Percentiles rank a stretch among this genome's conserved stretches.
Evolutionary conservation across 345 rosid species (phyloP).

Genomic region (Pseudoturritis turrita): DNA sequence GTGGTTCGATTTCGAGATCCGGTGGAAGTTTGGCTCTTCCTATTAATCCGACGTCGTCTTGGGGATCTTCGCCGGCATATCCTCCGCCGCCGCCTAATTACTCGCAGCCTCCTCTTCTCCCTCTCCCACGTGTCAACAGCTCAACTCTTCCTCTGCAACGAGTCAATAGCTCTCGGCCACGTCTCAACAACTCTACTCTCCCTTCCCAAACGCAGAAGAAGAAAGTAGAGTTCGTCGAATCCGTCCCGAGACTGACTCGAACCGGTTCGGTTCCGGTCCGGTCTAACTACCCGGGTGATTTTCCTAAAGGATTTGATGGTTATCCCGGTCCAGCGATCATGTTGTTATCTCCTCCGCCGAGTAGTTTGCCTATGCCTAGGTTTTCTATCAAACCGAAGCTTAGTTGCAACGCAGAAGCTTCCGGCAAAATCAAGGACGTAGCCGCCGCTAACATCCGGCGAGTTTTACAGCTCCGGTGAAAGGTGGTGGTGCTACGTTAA

Average conservation of each 20-base stretch:
- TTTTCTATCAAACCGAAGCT: slow-evolving; percentile 54
- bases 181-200: slow-evolving; percentile 22
- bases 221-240: neutral
- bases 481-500: slow-evolving; percentile 1
- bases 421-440: slow-evolving; percentile 40
- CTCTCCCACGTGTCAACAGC: slow-evolving; percentile 45
- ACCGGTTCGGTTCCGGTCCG: slow-evolving; percentile 29
- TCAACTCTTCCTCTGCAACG: slow-evolving; percentile 39
- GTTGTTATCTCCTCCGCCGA: slow-evolving; percentile 57
- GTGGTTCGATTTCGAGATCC: slow-evolving; percentile 34
- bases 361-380: slow-evolving; percentile 75
- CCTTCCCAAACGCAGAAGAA: slow-evolving; percentile 5
- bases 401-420: slow-evolving; percentile 52
- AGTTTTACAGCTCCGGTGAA: slow-evolving; percentile 59
- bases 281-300: slow-evolving; percentile 38
- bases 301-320: slow-evolving; percentile 40
- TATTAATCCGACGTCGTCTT: slow-evolving; percentile 14
- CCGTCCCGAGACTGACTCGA: slow-evolving; percentile 15
- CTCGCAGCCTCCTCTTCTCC: slow-evolving; percentile 67
- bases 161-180: slow-evolving; percentile 26
- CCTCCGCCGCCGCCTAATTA: slow-evolving; percentile 32
- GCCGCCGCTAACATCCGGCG: slow-evolving; percentile 65
- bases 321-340: slow-evolving; percentile 39
- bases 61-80: slow-evolving; percentile 12
- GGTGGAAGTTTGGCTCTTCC: slow-evolving; percentile 40